A percentile compares a stretch with the other conserved stretches of the same genome.
Evolutionary conservation across 2,329 filamentous ascomycete genomes (phyloP).

Genomic region (Cordyceps fumosorosea): DNA sequence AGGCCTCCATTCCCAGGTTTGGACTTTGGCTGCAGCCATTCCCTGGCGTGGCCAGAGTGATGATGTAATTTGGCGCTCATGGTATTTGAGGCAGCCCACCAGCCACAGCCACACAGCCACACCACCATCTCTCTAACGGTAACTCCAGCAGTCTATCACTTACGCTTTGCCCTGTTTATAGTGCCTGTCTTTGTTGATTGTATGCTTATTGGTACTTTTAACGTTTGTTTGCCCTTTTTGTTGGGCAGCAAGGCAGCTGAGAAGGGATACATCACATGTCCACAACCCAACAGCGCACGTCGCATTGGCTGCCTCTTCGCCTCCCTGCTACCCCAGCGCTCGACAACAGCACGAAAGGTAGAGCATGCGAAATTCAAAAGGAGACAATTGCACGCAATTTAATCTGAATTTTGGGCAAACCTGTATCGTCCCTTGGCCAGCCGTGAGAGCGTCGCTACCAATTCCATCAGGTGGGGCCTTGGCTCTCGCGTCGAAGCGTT

Average conservation of each 20-base stretch:
- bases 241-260: not conserved
- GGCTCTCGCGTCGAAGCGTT: constrained; percentile 2
- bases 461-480: not conserved
- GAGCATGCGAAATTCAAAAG: too few relatives aligned
- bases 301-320: not conserved
- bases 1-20: not conserved
- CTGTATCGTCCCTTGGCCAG: not conserved
- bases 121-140: not conserved
- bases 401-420: not conserved
- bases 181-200: not conserved
- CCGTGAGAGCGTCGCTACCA: not conserved
- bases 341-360: not conserved
- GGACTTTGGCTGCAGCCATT: not conserved
- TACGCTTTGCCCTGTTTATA: not conserved
- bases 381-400: not conserved
- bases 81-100: not conserved
- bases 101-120: not conserved
- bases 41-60: not conserved
- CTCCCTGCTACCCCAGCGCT: not conserved
- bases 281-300: not conserved
- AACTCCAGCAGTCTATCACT: too few relatives aligned
- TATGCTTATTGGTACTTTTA: not conserved
- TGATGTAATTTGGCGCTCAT: constrained; percentile 12
- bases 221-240: not conserved
- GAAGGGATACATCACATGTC: not conserved